phyloP scores from a whole-genome alignment of 2,329 filamentous ascomycete genomes.

The Aureobasidium pullulans region DNA sequence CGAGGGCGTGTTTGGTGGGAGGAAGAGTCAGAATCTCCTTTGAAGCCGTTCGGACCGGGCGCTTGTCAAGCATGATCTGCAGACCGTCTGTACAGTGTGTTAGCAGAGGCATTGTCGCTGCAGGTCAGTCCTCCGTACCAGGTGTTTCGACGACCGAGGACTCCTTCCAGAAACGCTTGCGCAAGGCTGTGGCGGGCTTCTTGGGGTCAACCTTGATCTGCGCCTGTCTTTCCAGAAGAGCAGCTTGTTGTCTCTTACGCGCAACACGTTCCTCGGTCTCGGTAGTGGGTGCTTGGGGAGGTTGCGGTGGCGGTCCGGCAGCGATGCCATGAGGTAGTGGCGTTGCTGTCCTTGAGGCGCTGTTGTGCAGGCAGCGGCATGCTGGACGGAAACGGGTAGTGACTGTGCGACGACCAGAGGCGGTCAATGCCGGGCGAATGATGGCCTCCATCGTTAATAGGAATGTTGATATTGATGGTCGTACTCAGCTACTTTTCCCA shows the following conservation, averaged over 20 bases:
- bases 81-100: constrained; percentile 37
- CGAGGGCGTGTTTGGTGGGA: constrained; percentile 68
- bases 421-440: constrained; percentile 17
- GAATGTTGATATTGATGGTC: not conserved
- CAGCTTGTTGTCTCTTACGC: constrained; percentile 44
- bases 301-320: constrained; percentile 52
- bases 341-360: constrained; percentile 40
- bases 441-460: constrained; percentile 4
- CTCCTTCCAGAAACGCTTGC: constrained; percentile 83
- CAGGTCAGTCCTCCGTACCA: constrained; percentile 40
- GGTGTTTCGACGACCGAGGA: constrained; percentile 62
- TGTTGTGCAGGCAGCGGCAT: constrained; percentile 33
- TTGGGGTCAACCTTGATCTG: constrained; percentile 34
- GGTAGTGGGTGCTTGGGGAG: constrained; percentile 43
- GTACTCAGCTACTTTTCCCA: not conserved
- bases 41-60: constrained; percentile 70
- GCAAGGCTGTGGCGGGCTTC: constrained; percentile 45
- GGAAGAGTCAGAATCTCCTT: constrained; percentile 69
- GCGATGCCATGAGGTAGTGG: constrained; percentile 51
- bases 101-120: not conserved
- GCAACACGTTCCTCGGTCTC: constrained; percentile 42
- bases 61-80: constrained; percentile 66
- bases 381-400: not conserved
- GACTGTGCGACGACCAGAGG: constrained; percentile 23
- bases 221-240: constrained; percentile 40